Evolutionary conservation across 495 filamentous ascomycete genomes (phyloP).

Genomic region (Cairneyella variabilis): DNA sequence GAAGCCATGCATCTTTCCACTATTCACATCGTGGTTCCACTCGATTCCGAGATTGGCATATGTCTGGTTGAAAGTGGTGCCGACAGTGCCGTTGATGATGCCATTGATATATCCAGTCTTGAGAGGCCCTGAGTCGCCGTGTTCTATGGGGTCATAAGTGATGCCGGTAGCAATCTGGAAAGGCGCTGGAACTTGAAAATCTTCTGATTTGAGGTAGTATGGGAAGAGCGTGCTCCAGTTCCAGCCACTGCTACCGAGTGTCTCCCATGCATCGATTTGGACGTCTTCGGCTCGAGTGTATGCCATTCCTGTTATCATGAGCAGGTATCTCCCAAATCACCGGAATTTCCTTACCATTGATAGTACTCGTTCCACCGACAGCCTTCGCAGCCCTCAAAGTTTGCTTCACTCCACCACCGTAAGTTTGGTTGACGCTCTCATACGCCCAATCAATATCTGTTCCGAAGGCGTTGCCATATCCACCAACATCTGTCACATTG

Average conservation of each 20-base stretch:
- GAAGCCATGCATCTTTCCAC: too few relatives aligned
- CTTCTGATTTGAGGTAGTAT: too few relatives aligned
- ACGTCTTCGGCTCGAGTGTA: slow-evolving; percentile 25
- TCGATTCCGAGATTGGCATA: neutral
- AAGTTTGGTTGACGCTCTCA: neutral
- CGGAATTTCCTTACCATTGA: too few relatives aligned
- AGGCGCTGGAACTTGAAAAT: too few relatives aligned
- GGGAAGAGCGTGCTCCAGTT: slow-evolving; percentile 31
- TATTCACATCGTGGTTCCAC: neutral
- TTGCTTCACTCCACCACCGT: neutral
- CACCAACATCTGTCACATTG: neutral
- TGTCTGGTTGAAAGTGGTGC: neutral
- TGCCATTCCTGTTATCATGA: too few relatives aligned
- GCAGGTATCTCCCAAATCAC: too few relatives aligned
- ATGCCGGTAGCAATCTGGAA: too few relatives aligned
- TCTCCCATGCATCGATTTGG: slow-evolving; percentile 30
- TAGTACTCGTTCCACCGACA: slow-evolving; percentile 1
- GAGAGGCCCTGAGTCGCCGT: too few relatives aligned
- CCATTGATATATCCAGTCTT: too few relatives aligned
- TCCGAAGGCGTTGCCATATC: neutral
- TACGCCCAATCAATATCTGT: slow-evolving; percentile 4
- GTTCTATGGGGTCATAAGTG: too few relatives aligned
- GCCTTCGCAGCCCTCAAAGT: neutral
- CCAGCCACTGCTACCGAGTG: slow-evolving; percentile 30
- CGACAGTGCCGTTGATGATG: too few relatives aligned